Evolutionary conservation across 345 rosid genomes (phyloP), one percentile per base, ranked within the genome.

Genomic region (Euphorbia lathyris): DNA sequence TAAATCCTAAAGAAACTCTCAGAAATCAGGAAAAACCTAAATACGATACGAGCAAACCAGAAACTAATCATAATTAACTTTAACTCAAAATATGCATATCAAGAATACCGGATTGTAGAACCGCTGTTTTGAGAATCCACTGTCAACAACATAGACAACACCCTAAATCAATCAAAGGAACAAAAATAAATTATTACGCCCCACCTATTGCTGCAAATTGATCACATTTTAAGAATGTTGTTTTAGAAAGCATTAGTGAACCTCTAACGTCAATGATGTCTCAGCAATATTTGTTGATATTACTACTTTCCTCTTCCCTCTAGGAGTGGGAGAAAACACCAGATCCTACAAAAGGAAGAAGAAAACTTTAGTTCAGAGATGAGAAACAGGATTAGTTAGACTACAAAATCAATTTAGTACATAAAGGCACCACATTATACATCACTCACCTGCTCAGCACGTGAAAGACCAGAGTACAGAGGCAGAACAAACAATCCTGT

Each of bases 261-360:
- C 97, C 99, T 95, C 99, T 64, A 95, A 76, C 62, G 97, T 95
- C 81, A 95, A 69, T 66, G 97, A 95, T 65, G 96, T 95, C 86
- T 95, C 97, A 16, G 97, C 97, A 64, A 95, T 88, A 77, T 95
- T 95, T 50, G 99, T 95, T 38, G 99, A 88, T 73, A 90, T 80
- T 70, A 94, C 86, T 64, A 94, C 92, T 90, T 92, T 94, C 74
- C 99, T 88, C 85, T 88, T 90, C 66, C 95, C 96, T 79, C 92
- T 83, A 30, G 97, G 96, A 75, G 90, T 90, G 40, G 96, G 93
- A 65, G 96, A 84, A 80, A 95, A 95, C 52, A 92, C 83, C 68
- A 87, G 70, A 72, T 92, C 99, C 97, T 94, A 63, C 42, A 32
- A 29, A 71, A 71, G 43, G 48, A 51, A 66, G n/a, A 64, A 75